Evolutionary conservation across 345 rosid genomes (phyloP), one percentile per base, ranked within the genome.

Genomic region (Anacardium occidentale): DNA sequence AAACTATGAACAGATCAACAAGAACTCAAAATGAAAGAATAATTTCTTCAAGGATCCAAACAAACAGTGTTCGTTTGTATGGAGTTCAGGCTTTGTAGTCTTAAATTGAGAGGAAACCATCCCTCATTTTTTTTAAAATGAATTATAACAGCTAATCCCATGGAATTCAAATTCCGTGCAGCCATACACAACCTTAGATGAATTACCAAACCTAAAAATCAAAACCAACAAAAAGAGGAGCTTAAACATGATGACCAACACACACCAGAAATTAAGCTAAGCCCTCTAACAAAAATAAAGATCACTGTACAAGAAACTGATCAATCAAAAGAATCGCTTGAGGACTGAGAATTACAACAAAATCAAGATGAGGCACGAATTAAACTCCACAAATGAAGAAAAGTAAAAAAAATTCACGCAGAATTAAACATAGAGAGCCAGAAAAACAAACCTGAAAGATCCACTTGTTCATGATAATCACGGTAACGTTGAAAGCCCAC

Each of bases 391-490:
- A 42, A 20, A 2, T 21, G 11, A 45, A 17, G 21, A 63, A 68
- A 75, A 74, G 54, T n/a, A 72, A 67, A 56, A 40, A 74, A 10
- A 14, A 66, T 32, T 58, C 42, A 25, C 20, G 60, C 0, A 11
- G 25, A 47, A 29, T 9, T 26, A 10, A 10, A 17, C 2, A 44
- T 17, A 11, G 40, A 6, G 10, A 54, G 40, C 15, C 29, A 7
- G 32, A 44, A 21, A 52, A 74, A 76, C 34, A 66, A 70, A 93
- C 99, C 99, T 95, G 99, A 59, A 95, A 95, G 94, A 95, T 95
- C 99, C 99, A 95, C 78, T 95, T 95, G 94, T 95, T 95, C 87
- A 85, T 91, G 89, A 95, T 89, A 85, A 95, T 95, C 44, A 95
- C 98, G 42, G 97, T 86, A 17, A 95, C 99, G 68, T 95, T 95